Evolutionary conservation across 2,329 filamentous ascomycete species (phyloP), one percentile per base, ranked within the genome.

Genomic region (Pseudocercospora vitis): DNA sequence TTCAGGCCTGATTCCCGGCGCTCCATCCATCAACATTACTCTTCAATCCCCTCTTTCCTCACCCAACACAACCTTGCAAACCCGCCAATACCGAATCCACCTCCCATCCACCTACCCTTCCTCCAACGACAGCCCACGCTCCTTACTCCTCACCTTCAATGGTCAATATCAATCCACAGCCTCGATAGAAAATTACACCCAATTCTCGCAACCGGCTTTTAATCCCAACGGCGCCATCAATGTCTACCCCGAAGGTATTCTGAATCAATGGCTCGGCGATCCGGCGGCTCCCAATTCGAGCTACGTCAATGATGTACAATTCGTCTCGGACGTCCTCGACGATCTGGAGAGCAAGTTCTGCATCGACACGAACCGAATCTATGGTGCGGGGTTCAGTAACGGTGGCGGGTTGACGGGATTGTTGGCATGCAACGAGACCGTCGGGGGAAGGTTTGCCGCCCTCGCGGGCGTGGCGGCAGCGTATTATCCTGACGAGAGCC

Each of bases 311-410:
- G 76, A 79, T 51, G 63, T 76, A 1, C 65, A 63, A 9, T 78
- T 78, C 59, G 73, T 70, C 6, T 56, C 71, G 3, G 72, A 74
- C 48, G 66, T 78, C 19, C 61, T 76, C 29, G 62, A 68, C 19
- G 57, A 73, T 16, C 56, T 79, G 6, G 62, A 72, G 52, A 58
- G 63, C 7, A 65, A 63, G 4, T 75, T 74, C 59, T 78, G 75
- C 60, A 70, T 79, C 56, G 73, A 79, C 55, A 59, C 64, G 1
- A 62, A 61, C 2, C 70, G 70, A 5, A 67, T 79, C 23, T 78
- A 77, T 52, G 70, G 70, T 5, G 67, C 70, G 0, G 76, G 76
- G 40, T 80, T 81, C 57, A 81, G 73, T 55, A 81, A 82, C 35
- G 80, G 78, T 3, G 80, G 77, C 1, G 80, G 77, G 1, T 78